Evolutionary conservation across 805 yeast genomes (phyloP).

Genomic region (Brettanomyces nanus): DNA sequence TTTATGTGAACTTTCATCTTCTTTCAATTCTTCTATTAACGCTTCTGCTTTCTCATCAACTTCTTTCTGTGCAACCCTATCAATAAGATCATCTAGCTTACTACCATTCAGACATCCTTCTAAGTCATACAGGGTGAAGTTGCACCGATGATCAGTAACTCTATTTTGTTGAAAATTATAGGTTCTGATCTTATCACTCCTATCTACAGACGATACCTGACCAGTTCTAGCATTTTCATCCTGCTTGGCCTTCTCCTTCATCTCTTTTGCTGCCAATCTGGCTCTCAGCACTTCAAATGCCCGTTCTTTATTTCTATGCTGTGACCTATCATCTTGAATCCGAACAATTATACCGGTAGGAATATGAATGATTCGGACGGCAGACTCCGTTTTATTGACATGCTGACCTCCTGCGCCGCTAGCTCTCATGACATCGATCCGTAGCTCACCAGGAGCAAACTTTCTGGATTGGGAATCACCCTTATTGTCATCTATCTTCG

Average conservation of each 20-base stretch:
- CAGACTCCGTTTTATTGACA: constrained; percentile 95
- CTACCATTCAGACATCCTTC: constrained; percentile 57
- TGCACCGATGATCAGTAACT: constrained; percentile 90
- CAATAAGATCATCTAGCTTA: constrained; percentile 46
- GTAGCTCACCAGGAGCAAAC: constrained; percentile 78
- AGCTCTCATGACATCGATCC: constrained; percentile 95
- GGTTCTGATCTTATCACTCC: constrained; percentile 90
- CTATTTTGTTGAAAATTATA: constrained; percentile 91
- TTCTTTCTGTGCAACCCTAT: constrained; percentile 40
- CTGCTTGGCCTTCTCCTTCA: constrained; percentile 51
- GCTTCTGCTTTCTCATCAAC: constrained; percentile 36
- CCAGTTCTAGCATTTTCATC: constrained; percentile 64
- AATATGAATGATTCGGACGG: constrained; percentile 84
- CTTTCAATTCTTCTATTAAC: constrained; percentile 22
- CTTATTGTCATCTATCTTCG: constrained; percentile 58
- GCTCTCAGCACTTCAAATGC: constrained; percentile 81
- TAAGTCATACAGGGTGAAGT: constrained; percentile 68
- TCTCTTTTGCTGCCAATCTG: constrained; percentile 73
- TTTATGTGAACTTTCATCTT: neutral
- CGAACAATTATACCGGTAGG: constrained; percentile 86
- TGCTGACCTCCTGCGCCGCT: constrained; percentile 98
- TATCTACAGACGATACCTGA: constrained; percentile 82
- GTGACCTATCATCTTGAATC: constrained; percentile 94
- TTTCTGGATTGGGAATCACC: constrained; percentile 34
- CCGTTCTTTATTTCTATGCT: constrained; percentile 87